Base-by-base conservation (phyloP, 305 asterid species). In the Fraxinus sp. region DNA sequence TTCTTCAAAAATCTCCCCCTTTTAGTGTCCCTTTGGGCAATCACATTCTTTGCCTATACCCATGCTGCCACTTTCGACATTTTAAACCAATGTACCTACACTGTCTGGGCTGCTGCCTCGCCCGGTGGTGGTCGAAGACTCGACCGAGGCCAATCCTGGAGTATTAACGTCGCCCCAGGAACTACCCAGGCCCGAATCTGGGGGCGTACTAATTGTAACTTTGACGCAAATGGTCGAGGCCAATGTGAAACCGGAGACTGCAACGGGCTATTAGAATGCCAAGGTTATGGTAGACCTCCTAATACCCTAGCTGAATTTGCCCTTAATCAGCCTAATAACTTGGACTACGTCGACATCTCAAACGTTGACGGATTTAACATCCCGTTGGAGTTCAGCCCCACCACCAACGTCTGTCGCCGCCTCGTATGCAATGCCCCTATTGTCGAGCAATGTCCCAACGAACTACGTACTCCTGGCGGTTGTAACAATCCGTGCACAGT, bases 121-220 rank as follows among this genome's bases (percentile, higher is more conserved):
- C 88, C 89, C 3, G 88, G 91, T 0, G 91, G 91, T 1, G 89
- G 89, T 1, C 41, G 44, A 44, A 78, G 80, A 1, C 87, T 88
- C 26, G 78, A 84, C 4, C 18, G 0, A 1, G 89, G 88, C 41
- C 87, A 88, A 41, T 52, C 77, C 0, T 86, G 89, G 89, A 28
- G 7, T 2, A 37, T 86, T 5, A 14, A 81, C 3, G 88, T 79
- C 0, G 77, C 89, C 13, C 76, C 87, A 0, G 87, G 90, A 0
- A 86, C 90, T 1, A 37, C 78, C 30, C 7, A 20, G 16, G 86
- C 80, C 16, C 83, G 89, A 7, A 84, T 88, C 5, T 88, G 89
- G 91, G 91, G 86, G 1, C 83, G 89, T 44, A 88, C 89, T 3
- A 83, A 83, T 13, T 88, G 91, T 82, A 82, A 39, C 37, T 88